phyloP scores from a whole-genome alignment of 108 stramenopile species.

The Poteriospumella lacustris region DNA sequence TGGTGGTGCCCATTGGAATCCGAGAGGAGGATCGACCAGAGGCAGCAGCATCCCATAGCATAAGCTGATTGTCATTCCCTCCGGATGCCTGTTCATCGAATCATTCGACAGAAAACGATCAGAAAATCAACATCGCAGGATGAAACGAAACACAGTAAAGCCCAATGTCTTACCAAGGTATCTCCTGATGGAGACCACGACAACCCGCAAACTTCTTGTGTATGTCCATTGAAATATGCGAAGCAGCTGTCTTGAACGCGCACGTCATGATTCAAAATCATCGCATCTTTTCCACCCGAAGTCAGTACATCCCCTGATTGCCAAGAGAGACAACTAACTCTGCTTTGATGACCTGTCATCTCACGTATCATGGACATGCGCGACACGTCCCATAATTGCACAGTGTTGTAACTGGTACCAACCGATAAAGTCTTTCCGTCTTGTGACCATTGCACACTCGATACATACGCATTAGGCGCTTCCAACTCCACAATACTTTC shows the following conservation, averaged over 20 bases:
- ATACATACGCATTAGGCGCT: constrained; percentile 1
- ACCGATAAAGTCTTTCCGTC: not conserved
- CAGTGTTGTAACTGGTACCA: not conserved
- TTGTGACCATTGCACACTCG: constrained; percentile 12
- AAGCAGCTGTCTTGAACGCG: not conserved
- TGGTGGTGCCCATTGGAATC: not conserved
- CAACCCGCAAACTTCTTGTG: constrained; percentile 25
- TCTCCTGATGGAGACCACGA: not conserved
- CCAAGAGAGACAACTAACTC: constrained; percentile 5
- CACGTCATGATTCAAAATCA: constrained; percentile 22
- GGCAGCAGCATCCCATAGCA: constrained; percentile 14
- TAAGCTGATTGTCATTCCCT: constrained; percentile 12
- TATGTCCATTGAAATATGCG: not conserved
- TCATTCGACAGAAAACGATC: not conserved
- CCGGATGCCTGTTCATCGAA: constrained; percentile 2
- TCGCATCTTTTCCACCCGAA: constrained; percentile 1
- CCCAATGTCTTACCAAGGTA: not conserved
- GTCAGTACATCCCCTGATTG: not conserved
- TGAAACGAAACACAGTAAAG: not conserved
- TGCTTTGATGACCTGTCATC: not conserved
- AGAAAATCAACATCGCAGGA: not conserved
- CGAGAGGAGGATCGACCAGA: not conserved
- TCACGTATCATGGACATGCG: not conserved
- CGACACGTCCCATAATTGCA: not conserved
- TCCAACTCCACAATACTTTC: not conserved